Conservation (phyloP, 768 basidiomycete species). For the Dioszegia crocea region DNA sequence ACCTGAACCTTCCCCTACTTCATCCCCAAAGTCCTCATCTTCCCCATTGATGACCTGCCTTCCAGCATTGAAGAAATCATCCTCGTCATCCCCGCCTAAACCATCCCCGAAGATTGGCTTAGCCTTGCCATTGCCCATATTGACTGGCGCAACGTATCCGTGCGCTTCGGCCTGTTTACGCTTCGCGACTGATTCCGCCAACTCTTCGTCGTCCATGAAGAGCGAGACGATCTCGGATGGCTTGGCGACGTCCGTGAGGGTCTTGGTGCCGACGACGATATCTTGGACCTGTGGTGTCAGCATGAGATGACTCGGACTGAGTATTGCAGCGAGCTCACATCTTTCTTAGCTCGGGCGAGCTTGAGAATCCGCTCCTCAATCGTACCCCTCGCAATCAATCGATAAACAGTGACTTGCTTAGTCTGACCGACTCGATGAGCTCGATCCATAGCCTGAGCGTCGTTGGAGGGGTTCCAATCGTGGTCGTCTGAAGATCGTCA, state of each 20-base stretch:
- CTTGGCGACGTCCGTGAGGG: conserved; percentile 84
- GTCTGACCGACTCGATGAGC: conserved; percentile 96
- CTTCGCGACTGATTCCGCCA: conserved; percentile 55
- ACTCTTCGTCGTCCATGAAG: conserved; percentile 83
- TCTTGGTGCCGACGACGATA: conserved; percentile 96
- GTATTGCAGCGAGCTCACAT: conserved; percentile 58
- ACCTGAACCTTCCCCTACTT: conserved; percentile 9
- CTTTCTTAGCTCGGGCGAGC: conserved; percentile 93
- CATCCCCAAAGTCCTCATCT: conserved; percentile 45
- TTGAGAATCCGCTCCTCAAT: conserved; percentile 89
- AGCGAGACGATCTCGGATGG: conserved; percentile 95
- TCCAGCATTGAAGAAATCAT: conserved; percentile 43
- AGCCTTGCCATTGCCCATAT: conserved; percentile 17
- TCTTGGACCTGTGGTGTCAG: conserved; percentile 77
- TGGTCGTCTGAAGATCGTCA: conserved; percentile 60
- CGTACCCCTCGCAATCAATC: conserved; percentile 66
- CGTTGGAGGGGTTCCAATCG: conserved; percentile 96
- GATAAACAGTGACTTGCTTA: conserved; percentile 93
- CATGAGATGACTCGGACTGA: background rate
- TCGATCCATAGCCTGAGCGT: conserved; percentile 97
- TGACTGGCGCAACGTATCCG: conserved; percentile 35
- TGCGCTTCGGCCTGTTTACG: conserved; percentile 47
- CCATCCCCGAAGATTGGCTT: conserved; percentile 31
- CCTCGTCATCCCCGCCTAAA: conserved; percentile 37
- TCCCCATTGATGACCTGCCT: conserved; percentile 30